These are phyloP conservation scores for Yamadazyma kanchanaburiensis DNA, from an alignment of 1,139 yeast genomes.

Conservation along the genomic window DNA sequence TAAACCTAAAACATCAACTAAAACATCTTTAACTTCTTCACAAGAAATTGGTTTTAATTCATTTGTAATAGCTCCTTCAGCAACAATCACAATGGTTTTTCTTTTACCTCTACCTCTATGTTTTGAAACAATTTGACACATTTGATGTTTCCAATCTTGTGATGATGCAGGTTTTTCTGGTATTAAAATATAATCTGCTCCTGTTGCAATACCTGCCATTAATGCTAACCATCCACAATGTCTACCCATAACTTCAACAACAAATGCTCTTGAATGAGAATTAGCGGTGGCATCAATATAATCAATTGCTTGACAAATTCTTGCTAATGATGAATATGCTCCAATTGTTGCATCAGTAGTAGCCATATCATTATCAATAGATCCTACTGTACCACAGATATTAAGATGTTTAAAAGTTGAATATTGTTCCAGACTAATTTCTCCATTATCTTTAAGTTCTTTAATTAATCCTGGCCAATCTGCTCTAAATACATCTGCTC, in stretches of 20 bases:
- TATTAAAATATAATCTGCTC: slow-evolving; percentile 90
- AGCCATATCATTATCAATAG: slow-evolving; percentile 97
- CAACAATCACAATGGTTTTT: slow-evolving; percentile 92
- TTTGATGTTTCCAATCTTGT: slow-evolving; percentile 71
- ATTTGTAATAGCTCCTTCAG: slow-evolving; percentile 93
- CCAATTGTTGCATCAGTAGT: slow-evolving; percentile 96
- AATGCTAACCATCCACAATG: slow-evolving; percentile 99
- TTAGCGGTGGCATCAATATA: slow-evolving; percentile 96
- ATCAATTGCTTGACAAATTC: slow-evolving; percentile 92
- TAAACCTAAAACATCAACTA: slow-evolving; percentile 71
- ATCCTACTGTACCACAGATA: slow-evolving; percentile 94
- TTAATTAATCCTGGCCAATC: slow-evolving; percentile 89
- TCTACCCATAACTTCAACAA: slow-evolving; percentile 98
- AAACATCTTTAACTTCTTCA: slow-evolving; percentile 72
- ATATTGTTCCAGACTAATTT: slow-evolving; percentile 55
- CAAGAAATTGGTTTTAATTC: slow-evolving; percentile 80
- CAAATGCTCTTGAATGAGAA: slow-evolving; percentile 96
- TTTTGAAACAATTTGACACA: slow-evolving; percentile 64
- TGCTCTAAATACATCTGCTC: slow-evolving; percentile 88
- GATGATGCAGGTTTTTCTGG: slow-evolving; percentile 79
- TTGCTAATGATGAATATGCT: slow-evolving; percentile 87
- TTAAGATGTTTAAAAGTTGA: slow-evolving; percentile 68
- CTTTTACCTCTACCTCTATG: slow-evolving; percentile 88
- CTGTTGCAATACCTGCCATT: slow-evolving; percentile 93
- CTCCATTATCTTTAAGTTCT: slow-evolving; percentile 58